A percentile compares a stretch with the other conserved stretches of the same genome.
phyloP scores from a whole-genome alignment of 495 filamentous ascomycete genomes.

The Aspergillus hancockii region DNA sequence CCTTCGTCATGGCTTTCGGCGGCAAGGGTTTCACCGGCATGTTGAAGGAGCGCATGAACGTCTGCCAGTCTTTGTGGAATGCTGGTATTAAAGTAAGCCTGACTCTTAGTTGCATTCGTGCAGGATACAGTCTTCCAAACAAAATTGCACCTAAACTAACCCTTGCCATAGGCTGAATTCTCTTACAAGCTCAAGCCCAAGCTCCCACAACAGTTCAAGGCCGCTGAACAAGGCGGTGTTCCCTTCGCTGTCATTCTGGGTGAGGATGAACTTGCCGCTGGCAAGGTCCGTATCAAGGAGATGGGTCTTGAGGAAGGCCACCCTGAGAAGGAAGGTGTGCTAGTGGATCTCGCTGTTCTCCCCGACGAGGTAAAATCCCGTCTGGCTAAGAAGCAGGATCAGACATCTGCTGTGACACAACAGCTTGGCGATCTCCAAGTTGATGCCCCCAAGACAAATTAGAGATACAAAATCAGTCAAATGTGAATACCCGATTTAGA shows the following conservation, averaged over 20 bases:
- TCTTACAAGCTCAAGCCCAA: conserved; percentile 79
- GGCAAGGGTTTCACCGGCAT: conserved; percentile 83
- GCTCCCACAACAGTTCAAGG: conserved; percentile 75
- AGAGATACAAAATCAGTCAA: background rate
- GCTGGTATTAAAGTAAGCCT: conserved; percentile 69
- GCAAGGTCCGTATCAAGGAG: conserved; percentile 82
- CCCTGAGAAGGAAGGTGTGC: conserved; percentile 81
- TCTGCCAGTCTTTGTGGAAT: conserved; percentile 73
- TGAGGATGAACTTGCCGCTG: conserved; percentile 73
- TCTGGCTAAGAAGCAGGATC: conserved; percentile 28
- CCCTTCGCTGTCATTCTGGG: conserved; percentile 78
- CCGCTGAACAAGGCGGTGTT: conserved; percentile 68
- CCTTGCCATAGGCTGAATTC: conserved; percentile 62
- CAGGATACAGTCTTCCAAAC: background rate
- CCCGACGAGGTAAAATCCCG: conserved; percentile 59
- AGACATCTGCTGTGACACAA: conserved; percentile 23
- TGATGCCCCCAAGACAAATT: conserved; percentile 10
- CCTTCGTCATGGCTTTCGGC: conserved; percentile 91
- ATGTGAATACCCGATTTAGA: conserved; percentile 18
- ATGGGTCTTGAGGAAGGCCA: conserved; percentile 76
- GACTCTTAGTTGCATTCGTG: background rate
- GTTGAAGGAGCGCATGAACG: conserved; percentile 75
- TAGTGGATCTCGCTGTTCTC: conserved; percentile 62
- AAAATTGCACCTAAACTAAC: conserved; percentile 20
- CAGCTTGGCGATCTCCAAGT: conserved; percentile 27